Evolutionary conservation across 2,329 filamentous ascomycete genomes (phyloP).

Genomic region (Microcyclosporella mali): DNA sequence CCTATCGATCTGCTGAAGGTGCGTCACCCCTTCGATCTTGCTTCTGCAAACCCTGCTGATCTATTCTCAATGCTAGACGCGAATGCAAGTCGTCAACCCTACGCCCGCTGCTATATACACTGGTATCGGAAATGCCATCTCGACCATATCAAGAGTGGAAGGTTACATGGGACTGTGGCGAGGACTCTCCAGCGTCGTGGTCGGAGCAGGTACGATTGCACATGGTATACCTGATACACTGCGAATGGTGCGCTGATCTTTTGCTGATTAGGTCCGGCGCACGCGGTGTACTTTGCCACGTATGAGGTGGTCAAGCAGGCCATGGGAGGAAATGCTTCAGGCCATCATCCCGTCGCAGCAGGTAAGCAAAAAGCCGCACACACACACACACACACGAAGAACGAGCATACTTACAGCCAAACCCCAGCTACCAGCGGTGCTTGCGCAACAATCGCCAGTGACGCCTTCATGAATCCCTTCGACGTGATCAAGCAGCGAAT

Average conservation of each 20-base stretch:
- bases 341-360: conserved; percentile 88
- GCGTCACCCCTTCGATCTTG: conserved; percentile 23
- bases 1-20: conserved; percentile 98
- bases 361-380: conserved; percentile 48
- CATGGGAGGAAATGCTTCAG: conserved; percentile 84
- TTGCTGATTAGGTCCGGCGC: conserved; percentile 67
- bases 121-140: conserved; percentile 84
- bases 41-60: conserved; percentile 6
- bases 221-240: not conserved
- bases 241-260: conserved; percentile 19
- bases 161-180: conserved; percentile 90
- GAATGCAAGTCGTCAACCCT: conserved; percentile 94
- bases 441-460: conserved; percentile 90
- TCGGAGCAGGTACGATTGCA: conserved; percentile 68
- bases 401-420: conserved; percentile 5
- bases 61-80: conserved; percentile 56
- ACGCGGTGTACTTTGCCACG: conserved; percentile 96
- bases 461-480: conserved; percentile 98
- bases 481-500: conserved; percentile 99
- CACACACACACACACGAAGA: not conserved
- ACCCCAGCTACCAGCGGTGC: conserved; percentile 81
- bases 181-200: conserved; percentile 90
- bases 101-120: conserved; percentile 74
- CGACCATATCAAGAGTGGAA: conserved; percentile 85
- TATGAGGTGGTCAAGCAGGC: conserved; percentile 96